These are phyloP conservation scores for Botrytis fragariae DNA, from an alignment of 2,329 filamentous ascomycete genomes.

Conservation along the genomic window DNA sequence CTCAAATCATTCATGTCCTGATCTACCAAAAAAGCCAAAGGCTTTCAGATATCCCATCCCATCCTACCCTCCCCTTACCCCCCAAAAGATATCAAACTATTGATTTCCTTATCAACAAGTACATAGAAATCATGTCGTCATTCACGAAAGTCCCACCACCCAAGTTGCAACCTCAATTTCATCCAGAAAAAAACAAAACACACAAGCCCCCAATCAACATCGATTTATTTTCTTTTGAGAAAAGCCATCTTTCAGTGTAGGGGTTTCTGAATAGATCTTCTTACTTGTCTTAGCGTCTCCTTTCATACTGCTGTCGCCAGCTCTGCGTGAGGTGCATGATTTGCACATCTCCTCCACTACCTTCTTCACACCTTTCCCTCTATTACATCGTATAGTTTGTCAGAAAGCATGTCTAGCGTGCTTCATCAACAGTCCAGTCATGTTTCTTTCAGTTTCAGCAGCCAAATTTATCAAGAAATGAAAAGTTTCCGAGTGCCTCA, in stretches of 20 bases:
- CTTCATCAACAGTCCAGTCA: not conserved
- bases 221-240: not conserved
- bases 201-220: not conserved
- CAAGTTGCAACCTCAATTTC: not conserved
- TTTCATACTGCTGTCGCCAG: not conserved
- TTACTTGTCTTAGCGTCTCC: not conserved
- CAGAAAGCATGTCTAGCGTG: not conserved
- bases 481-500: not conserved
- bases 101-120: too few relatives aligned
- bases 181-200: not conserved
- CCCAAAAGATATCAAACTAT: not conserved
- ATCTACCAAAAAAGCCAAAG: not conserved
- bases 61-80: not conserved
- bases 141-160: not conserved
- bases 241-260: not conserved
- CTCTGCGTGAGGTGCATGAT: not conserved
- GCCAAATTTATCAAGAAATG: not conserved
- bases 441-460: not conserved
- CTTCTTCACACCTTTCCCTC: not conserved
- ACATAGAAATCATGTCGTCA: not conserved
- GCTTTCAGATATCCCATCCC: not conserved
- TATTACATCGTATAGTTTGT: not conserved
- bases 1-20: not conserved
- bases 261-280: not conserved
- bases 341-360: not conserved